phyloP scores from a whole-genome alignment of 2,329 filamentous ascomycete species.

The Westerdykella ornata region DNA sequence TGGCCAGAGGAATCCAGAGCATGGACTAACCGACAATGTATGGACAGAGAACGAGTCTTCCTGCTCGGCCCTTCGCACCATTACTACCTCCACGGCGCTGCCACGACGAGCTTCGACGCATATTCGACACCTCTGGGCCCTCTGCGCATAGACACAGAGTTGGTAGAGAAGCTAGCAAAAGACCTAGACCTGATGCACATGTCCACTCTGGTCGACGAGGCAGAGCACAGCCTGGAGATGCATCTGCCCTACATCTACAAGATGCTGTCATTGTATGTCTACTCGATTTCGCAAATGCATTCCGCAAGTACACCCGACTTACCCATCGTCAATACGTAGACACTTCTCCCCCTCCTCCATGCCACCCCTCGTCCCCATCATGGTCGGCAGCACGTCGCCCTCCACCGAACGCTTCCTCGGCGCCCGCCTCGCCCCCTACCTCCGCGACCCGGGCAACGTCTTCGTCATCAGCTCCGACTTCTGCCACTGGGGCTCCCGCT shows the following conservation, averaged over 20 bases:
- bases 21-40: constrained; percentile 2
- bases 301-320: neutral
- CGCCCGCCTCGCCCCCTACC: constrained; percentile 65
- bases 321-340: constrained; percentile 13
- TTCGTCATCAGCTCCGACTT: constrained; percentile 95
- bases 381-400: constrained; percentile 69
- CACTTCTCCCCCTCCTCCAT: constrained; percentile 47
- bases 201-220: constrained; percentile 59
- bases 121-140: constrained; percentile 72
- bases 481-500: constrained; percentile 87
- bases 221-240: constrained; percentile 94
- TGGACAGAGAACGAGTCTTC: constrained; percentile 70
- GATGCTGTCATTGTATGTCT: constrained; percentile 50
- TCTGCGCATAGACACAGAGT: constrained; percentile 56
- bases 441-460: constrained; percentile 66
- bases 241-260: constrained; percentile 92
- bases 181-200: constrained; percentile 45
- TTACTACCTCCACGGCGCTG: constrained; percentile 68
- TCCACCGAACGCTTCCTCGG: constrained; percentile 63
- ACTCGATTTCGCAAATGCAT: neutral
- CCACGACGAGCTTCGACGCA: constrained; percentile 62
- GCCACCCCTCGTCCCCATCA: constrained; percentile 74
- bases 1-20: neutral
- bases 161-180: constrained; percentile 43
- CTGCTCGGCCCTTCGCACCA: constrained; percentile 90